phyloP scores from a whole-genome alignment of 164 flowering plant genomes.

The Annona cherimola region DNA sequence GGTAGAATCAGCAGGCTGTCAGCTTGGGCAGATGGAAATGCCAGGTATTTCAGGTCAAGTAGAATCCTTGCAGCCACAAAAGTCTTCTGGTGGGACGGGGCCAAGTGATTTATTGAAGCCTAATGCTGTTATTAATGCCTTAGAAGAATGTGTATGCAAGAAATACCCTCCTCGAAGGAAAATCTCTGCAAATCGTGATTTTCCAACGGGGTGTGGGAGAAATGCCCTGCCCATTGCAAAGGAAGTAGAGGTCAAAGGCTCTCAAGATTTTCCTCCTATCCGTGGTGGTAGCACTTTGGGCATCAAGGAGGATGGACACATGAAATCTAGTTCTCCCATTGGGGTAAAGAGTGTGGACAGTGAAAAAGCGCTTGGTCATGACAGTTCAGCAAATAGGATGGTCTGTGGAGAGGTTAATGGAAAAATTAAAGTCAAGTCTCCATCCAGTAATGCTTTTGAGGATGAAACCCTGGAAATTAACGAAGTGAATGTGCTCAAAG shows the following conservation, averaged over 20 bases:
- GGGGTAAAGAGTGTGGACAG: not conserved
- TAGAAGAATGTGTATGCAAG: not conserved
- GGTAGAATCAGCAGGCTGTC: not conserved
- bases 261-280: constrained; percentile 25
- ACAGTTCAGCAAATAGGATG: not conserved
- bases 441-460: not conserved
- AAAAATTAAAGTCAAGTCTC: not conserved
- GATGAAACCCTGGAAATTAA: not conserved
- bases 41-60: not conserved
- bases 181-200: constrained; percentile 24
- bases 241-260: too few relatives aligned
- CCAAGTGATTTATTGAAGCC: too few relatives aligned
- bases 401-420: not conserved
- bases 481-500: not conserved
- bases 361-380: not conserved
- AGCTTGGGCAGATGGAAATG: not conserved
- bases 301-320: not conserved
- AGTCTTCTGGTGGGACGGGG: not conserved
- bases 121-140: not conserved
- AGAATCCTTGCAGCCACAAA: not conserved
- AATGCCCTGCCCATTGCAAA: constrained; percentile 20
- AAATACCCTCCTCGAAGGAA: constrained; percentile 41
- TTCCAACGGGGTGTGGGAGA: constrained; percentile 30
- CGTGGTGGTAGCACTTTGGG: constrained; percentile 32
- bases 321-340: not conserved